Evolutionary conservation across 2,329 filamentous ascomycete species (phyloP).

Genomic region (Cercospora sp.): DNA sequence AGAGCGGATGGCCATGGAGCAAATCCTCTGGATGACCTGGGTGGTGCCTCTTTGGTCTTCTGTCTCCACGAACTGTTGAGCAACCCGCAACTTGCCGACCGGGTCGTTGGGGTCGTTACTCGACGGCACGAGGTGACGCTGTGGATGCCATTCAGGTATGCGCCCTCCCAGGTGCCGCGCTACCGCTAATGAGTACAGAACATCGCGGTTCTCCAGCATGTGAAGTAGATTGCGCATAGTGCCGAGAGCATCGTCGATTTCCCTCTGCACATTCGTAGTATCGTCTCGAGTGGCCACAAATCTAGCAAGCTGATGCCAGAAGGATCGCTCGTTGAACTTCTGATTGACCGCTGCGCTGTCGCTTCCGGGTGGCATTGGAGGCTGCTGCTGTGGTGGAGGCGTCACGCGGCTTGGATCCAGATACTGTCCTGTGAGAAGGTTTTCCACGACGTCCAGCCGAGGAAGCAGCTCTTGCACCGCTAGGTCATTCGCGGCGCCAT

Average conservation of each 20-base stretch:
- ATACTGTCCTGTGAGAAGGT: constrained; percentile 71
- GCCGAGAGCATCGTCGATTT: constrained; percentile 65
- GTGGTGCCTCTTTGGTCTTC: constrained; percentile 49
- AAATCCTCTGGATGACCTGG: constrained; percentile 52
- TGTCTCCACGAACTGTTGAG: constrained; percentile 51
- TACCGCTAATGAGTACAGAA: constrained; percentile 85
- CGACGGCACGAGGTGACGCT: constrained; percentile 30
- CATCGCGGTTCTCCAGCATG: constrained; percentile 81
- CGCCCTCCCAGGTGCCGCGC: constrained; percentile 72
- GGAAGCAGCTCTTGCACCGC: constrained; percentile 60
- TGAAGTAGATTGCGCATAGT: constrained; percentile 71
- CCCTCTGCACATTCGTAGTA: constrained; percentile 48
- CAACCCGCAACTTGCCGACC: constrained; percentile 50
- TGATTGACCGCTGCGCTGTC: constrained; percentile 37
- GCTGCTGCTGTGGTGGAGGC: constrained; percentile 46
- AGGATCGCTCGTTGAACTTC: constrained; percentile 63
- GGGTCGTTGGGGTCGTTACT: constrained; percentile 43
- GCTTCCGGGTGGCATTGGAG: constrained; percentile 28
- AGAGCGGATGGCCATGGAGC: constrained; percentile 51
- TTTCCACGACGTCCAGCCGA: constrained; percentile 74
- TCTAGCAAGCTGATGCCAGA: constrained; percentile 78
- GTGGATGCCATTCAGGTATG: constrained; percentile 45
- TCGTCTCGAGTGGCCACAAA: constrained; percentile 68
- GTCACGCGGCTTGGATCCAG: constrained; percentile 62
- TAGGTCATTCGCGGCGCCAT: constrained; percentile 47